phyloP scores from a whole-genome alignment of 2,329 filamentous ascomycete species.

The Eutypella sp. region DNA sequence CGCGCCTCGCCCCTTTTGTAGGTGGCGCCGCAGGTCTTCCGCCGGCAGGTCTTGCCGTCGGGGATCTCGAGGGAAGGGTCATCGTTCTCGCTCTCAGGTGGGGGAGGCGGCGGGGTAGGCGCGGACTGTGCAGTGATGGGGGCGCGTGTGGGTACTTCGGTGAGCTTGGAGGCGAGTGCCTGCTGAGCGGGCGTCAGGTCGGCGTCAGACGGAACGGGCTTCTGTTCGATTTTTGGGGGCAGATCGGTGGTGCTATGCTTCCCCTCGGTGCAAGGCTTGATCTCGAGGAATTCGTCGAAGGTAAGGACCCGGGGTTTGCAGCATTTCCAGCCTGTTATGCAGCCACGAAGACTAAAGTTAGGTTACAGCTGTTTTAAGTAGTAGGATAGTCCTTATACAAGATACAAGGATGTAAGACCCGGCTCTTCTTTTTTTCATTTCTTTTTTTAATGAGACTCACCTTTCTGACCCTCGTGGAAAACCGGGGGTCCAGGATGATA shows the following conservation, averaged over 20 bases:
- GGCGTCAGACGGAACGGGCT: conserved; percentile 40
- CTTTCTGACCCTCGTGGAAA: conserved; percentile 98
- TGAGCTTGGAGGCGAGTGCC: conserved; percentile 37
- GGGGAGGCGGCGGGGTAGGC: conserved; percentile 51
- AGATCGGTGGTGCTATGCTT: conserved; percentile 84
- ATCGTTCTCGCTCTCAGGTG: conserved; percentile 80
- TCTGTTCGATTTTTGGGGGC: conserved; percentile 58
- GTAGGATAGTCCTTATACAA: no score
- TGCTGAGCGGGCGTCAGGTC: conserved; percentile 27
- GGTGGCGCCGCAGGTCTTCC: conserved; percentile 64
- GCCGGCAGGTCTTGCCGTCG: conserved; percentile 69
- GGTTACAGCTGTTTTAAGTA: no score
- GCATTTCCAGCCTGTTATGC: conserved; percentile 94
- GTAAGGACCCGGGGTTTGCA: conserved; percentile 95
- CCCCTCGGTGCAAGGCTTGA: conserved; percentile 87
- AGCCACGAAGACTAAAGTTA: no score
- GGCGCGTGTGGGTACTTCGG: conserved; percentile 31
- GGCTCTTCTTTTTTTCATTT: no score
- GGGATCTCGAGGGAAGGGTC: conserved; percentile 71
- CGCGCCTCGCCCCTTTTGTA: conserved; percentile 59
- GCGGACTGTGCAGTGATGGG: conserved; percentile 40
- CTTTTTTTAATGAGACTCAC: no score
- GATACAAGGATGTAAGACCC: no score
- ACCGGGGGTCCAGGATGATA: conserved; percentile 93
- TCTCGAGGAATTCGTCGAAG: conserved; percentile 95